Evolutionary conservation across 441 rosid genomes (phyloP).

Genomic region (Dalechampia spathulata): DNA sequence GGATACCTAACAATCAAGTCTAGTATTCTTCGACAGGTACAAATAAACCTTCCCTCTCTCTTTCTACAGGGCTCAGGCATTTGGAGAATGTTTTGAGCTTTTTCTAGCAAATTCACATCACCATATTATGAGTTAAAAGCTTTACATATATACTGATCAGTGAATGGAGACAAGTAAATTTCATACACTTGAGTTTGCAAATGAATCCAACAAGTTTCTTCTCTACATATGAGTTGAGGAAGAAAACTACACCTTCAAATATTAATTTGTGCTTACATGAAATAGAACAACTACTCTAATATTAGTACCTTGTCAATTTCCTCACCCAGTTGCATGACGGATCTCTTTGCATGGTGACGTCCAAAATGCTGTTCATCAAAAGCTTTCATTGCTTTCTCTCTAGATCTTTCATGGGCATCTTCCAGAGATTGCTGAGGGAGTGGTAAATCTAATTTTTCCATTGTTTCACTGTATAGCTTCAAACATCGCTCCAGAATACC

Average conservation of each 20-base stretch:
- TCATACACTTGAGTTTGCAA: not conserved
- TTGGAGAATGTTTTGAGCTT: not conserved
- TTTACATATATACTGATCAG: not conserved
- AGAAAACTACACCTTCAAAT: not conserved
- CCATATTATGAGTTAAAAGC: not conserved
- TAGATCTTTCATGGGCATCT: slow-evolving; percentile 57
- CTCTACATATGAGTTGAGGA: not conserved
- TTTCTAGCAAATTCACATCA: not conserved
- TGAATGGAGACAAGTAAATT: not conserved
- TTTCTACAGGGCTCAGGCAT: not conserved
- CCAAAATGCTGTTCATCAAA: slow-evolving; percentile 96
- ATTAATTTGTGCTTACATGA: not conserved
- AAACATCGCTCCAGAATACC: slow-evolving; percentile 81
- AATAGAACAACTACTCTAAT: not conserved
- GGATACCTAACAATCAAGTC: not conserved
- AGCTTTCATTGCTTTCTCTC: slow-evolving; percentile 46
- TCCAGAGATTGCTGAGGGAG: slow-evolving; percentile 54
- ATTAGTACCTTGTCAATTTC: slow-evolving; percentile 71
- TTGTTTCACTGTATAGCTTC: slow-evolving; percentile 65
- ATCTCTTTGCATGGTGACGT: slow-evolving; percentile 82
- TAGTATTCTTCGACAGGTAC: not conserved
- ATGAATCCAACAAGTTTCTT: too few species aligned
- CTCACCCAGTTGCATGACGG: slow-evolving; percentile 69
- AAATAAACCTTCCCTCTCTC: not conserved
- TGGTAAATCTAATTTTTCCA: slow-evolving; percentile 61